Percentiles rank a stretch among this genome's conserved stretches.
Evolutionary conservation across 345 rosid genomes (phyloP).

Genomic region (Arabis alpina): DNA sequence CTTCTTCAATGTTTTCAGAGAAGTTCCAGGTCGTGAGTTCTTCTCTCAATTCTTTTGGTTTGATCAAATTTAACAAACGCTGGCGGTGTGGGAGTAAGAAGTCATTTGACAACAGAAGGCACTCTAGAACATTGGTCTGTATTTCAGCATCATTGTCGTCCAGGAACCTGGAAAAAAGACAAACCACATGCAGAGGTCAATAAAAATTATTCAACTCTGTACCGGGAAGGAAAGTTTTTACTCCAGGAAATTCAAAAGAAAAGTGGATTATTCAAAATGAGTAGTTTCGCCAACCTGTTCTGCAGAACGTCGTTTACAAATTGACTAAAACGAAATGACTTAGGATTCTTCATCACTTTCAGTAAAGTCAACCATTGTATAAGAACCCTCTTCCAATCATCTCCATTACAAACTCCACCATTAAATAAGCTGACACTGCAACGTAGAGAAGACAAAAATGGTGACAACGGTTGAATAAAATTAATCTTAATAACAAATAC

Average conservation of each 20-base stretch:
- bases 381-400: conserved; percentile 75
- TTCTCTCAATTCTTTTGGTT: conserved; percentile 71
- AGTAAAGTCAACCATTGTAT: conserved; percentile 87
- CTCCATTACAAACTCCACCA: conserved; percentile 61
- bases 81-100: conserved; percentile 72
- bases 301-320: conserved; percentile 75
- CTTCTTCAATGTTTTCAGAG: conserved; percentile 68
- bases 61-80: conserved; percentile 78
- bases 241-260: conserved; percentile 24
- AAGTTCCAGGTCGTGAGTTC: conserved; percentile 89
- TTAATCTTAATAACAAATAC: conserved; percentile 14
- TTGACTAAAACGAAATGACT: conserved; percentile 57
- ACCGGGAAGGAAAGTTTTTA: conserved; percentile 3
- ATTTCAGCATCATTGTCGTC: conserved; percentile 86
- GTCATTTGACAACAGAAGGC: conserved; percentile 76
- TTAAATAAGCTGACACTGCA: conserved; percentile 69
- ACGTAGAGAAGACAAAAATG: not conserved
- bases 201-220: conserved; percentile 8
- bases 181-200: conserved; percentile 23
- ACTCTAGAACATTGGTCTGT: conserved; percentile 82
- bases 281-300: conserved; percentile 61
- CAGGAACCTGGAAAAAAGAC: conserved; percentile 63
- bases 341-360: conserved; percentile 72
- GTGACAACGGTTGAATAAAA: conserved; percentile 17
- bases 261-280: conserved; percentile 12